Evolutionary conservation across 2,329 filamentous ascomycete species (phyloP), one percentile per base, ranked within the genome.

Genomic region (Didymella arachidicola): DNA sequence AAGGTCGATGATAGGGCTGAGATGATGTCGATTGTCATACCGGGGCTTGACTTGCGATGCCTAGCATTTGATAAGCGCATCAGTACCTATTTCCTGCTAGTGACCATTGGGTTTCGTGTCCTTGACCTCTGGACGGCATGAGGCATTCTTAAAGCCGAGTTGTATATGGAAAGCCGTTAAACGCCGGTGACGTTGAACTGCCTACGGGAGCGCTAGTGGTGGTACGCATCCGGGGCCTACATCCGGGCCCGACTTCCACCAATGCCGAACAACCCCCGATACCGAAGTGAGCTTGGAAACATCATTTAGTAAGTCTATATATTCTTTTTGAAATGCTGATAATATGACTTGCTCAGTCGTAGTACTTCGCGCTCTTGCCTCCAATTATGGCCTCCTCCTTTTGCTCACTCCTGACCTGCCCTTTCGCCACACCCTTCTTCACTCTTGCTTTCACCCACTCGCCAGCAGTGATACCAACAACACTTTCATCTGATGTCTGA

Each of bases 401-500:
- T 32, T 49, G 44, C 36, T 63, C 60, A 36, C 62, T 65, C 32
- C 62, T 55, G 1, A 57, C 55, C 19, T 53, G 34, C 12, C 58
- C 55, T 32, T 63, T 57, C 12, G 44, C 47, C 2, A 61, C 59
- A 42, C 59, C 59, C 25, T 58, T 66, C 27, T 48, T 55, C 4
- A 66, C 61, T n/a, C 63, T 53, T 25, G 59, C 64, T 14, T 59
- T 63, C 2, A 67, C 64, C 64, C 62, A 67, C 25, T 65, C 64
- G 12, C 62, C 64, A 25, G 62, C 60, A 4, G 62, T 65, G 10
- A 65, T 53, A 14, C 57, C 62, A 47, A 62, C 61, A 11, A 57
- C 51, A 22, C 52, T 58, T 19, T 62, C 54, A 39, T 66, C 59
- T 4, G 59, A 59, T 1, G 42, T 61, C 39, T 58, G 49, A 4